phyloP scores from a whole-genome alignment of 768 basidiomycete species.

The Nidularia pulvinata region DNA sequence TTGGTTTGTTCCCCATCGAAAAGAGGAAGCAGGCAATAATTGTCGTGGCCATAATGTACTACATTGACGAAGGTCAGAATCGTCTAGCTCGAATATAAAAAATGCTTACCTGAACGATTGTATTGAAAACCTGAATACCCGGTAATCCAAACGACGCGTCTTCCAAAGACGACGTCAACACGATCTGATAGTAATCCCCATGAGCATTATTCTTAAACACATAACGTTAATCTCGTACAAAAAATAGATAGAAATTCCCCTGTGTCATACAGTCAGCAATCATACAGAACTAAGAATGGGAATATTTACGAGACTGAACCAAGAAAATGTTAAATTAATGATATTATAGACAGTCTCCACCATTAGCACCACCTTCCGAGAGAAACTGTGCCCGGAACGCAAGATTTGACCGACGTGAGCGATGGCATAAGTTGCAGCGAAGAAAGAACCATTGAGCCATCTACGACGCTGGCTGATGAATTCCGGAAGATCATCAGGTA shows the following conservation, averaged over 20 bases:
- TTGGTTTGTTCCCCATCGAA: conserved; percentile 95
- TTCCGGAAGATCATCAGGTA: conserved; percentile 90
- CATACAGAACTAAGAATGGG: not conserved
- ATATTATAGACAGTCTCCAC: conserved; percentile 87
- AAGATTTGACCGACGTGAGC: conserved; percentile 83
- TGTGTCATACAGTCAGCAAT: conserved; percentile 18
- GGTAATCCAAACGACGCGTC: conserved; percentile 63
- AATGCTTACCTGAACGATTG: conserved; percentile 61
- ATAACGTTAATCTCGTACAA: conserved; percentile 49
- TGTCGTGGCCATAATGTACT: conserved; percentile 85
- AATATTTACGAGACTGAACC: conserved; percentile 84
- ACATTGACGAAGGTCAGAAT: conserved; percentile 7
- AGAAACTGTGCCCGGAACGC: conserved; percentile 78
- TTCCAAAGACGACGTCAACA: conserved; percentile 89
- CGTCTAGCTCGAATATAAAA: not conserved
- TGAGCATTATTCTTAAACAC: not conserved
- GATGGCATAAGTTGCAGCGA: conserved; percentile 92
- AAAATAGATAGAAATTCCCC: conserved; percentile 97
- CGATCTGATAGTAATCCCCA: conserved; percentile 46
- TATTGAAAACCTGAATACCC: conserved; percentile 74
- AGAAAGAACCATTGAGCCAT: conserved; percentile 93
- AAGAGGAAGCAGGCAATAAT: conserved; percentile 91
- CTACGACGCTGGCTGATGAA: conserved; percentile 92
- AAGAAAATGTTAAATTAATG: conserved; percentile 86
- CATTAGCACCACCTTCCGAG: conserved; percentile 73